Percentiles rank a stretch among this genome's conserved stretches.
phyloP scores from a whole-genome alignment of 192 early-diverging fungal genomes.

The Linnemannia exigua region DNA sequence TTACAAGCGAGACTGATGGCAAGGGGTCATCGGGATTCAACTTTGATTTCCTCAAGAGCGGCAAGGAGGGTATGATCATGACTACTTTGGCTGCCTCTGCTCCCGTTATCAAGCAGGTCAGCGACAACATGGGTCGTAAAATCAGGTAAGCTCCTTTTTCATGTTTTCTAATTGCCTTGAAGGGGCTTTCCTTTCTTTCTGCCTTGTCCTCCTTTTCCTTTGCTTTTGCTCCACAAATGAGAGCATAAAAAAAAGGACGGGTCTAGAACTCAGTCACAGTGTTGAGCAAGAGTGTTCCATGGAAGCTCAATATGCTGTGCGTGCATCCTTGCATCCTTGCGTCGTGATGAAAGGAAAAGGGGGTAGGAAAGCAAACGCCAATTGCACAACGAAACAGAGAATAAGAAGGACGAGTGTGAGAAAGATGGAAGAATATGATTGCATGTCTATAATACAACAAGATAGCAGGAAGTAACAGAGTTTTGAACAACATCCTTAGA shows the following conservation, averaged over 20 bases:
- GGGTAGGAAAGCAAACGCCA: too few relatives aligned
- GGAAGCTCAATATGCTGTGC: constrained; percentile 8
- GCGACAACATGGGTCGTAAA: constrained; percentile 39
- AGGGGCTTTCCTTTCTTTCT: not conserved
- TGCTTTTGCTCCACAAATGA: not conserved
- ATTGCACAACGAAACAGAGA: too few relatives aligned
- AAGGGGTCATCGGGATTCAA: constrained; percentile 27
- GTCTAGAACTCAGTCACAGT: not conserved
- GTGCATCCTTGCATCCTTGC: not conserved
- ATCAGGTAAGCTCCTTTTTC: constrained; percentile 24
- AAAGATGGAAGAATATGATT: too few relatives aligned
- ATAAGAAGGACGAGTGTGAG: too few relatives aligned
- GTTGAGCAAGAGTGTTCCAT: not conserved
- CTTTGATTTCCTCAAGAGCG: constrained; percentile 40
- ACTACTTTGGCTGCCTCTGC: constrained; percentile 42
- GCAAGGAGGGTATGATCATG: constrained; percentile 48
- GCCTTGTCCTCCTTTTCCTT: not conserved
- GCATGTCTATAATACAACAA: too few relatives aligned
- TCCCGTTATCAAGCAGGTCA: constrained; percentile 51
- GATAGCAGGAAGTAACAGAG: not conserved
- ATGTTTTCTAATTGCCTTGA: not conserved
- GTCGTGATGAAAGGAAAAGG: too few relatives aligned
- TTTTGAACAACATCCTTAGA: not conserved
- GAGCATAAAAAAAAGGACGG: not conserved
- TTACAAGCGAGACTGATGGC: constrained; percentile 25